Evolutionary conservation across 148 eudicot genomes (phyloP).

Genomic region (Euryodendron excelsum): DNA sequence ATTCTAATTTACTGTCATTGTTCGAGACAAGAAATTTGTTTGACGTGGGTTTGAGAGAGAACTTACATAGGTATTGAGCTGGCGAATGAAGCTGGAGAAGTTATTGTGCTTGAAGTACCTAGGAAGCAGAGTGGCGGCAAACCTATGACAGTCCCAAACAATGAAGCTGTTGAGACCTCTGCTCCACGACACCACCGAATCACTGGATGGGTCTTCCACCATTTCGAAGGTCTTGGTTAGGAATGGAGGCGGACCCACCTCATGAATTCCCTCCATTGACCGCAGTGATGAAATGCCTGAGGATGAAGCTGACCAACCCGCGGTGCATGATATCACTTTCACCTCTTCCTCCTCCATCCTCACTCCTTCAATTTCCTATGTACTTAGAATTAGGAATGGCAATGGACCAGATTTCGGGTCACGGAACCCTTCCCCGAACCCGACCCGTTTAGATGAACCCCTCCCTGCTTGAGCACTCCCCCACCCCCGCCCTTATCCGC

Average conservation of each 20-base stretch:
- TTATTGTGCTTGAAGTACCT: constrained; percentile 72
- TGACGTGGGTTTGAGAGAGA: not conserved
- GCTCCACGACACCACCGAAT: constrained; percentile 82
- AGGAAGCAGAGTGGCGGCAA: constrained; percentile 61
- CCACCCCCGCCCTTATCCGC: no score
- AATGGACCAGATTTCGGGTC: no score
- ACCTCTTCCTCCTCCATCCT: constrained; percentile 40
- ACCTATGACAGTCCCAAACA: constrained; percentile 65
- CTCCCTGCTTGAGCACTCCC: no score
- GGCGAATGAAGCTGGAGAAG: constrained; percentile 90
- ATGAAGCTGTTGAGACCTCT: constrained; percentile 64
- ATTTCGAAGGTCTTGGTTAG: constrained; percentile 68
- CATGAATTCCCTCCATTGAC: constrained; percentile 72
- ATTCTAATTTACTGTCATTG: no score
- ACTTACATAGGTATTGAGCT: constrained; percentile 97
- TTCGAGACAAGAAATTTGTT: no score
- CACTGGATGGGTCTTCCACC: constrained; percentile 76
- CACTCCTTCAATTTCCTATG: constrained; percentile 33
- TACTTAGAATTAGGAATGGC: no score
- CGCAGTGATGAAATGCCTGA: constrained; percentile 21
- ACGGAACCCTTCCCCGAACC: no score
- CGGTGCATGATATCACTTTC: constrained; percentile 13
- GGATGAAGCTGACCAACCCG: constrained; percentile 27
- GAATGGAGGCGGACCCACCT: constrained; percentile 80
- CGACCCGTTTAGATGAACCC: no score